Percentiles rank a stretch among this genome's conserved stretches.
These are phyloP conservation scores for Actinomortierella ambigua DNA, from an alignment of 371 early-diverging fungal species.

Conservation along the genomic window DNA sequence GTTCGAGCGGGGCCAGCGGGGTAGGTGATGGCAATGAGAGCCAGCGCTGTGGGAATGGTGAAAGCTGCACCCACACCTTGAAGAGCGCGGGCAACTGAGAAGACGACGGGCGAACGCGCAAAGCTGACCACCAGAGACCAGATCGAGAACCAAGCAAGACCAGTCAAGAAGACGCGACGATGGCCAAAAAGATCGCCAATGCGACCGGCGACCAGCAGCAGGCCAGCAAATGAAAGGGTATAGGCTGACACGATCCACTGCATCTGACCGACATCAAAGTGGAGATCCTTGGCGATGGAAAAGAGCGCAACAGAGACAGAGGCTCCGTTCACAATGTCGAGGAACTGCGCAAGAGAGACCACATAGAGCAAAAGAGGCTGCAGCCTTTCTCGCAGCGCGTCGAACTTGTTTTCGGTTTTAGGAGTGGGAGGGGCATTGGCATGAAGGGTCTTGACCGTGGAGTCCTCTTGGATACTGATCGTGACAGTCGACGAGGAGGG, in stretches of 20 bases:
- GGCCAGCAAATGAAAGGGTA: constrained; percentile 37
- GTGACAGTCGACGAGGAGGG: too few species aligned
- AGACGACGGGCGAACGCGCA: constrained; percentile 31
- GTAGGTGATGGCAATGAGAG: constrained; percentile 43
- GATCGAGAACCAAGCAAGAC: constrained; percentile 38
- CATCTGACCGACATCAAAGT: constrained; percentile 17
- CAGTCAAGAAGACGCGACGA: constrained; percentile 40
- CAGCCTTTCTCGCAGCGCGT: constrained; percentile 12
- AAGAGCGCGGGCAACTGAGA: constrained; percentile 41
- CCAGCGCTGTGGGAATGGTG: constrained; percentile 41
- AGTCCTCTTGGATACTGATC: too few species aligned
- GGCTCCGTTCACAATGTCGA: constrained; percentile 45
- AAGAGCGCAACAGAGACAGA: constrained; percentile 37
- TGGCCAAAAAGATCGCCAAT: constrained; percentile 47
- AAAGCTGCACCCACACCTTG: constrained; percentile 44
- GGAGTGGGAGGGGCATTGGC: neutral
- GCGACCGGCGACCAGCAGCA: constrained; percentile 37
- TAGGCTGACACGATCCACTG: constrained; percentile 42
- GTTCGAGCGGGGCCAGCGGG: constrained; percentile 33
- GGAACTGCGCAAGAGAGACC: constrained; percentile 42
- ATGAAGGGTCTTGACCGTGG: too few species aligned
- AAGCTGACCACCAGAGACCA: constrained; percentile 41
- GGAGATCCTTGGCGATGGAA: constrained; percentile 29
- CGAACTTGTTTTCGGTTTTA: constrained; percentile 13
- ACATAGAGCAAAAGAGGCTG: constrained; percentile 43